Evolutionary conservation across 129 eudicot genomes (phyloP).

Genomic region (Dittrichia graveolens): DNA sequence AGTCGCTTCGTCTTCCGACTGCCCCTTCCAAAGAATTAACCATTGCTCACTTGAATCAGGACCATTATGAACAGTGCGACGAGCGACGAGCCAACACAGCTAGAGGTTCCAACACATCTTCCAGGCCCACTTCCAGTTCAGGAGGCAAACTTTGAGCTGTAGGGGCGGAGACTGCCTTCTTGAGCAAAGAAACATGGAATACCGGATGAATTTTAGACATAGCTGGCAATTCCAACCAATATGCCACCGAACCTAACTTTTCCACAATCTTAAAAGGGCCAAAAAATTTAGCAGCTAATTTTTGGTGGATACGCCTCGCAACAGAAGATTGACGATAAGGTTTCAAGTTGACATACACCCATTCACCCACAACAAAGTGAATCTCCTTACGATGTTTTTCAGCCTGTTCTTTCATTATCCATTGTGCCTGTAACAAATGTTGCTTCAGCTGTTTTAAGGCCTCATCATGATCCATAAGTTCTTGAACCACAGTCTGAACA

Average conservation of each 20-base stretch:
- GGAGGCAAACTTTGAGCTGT: neutral
- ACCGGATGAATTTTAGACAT: neutral
- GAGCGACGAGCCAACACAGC: neutral
- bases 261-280: neutral
- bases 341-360: slow-evolving; percentile 8
- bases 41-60: neutral
- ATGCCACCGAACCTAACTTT: neutral
- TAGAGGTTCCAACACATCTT: neutral
- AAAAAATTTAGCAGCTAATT: neutral
- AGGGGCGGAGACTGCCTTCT: neutral
- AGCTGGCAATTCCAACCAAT: neutral
- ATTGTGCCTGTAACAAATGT: neutral
- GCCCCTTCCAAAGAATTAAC: neutral
- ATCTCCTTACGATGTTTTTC: neutral
- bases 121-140: neutral
- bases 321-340: neutral
- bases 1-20: neutral
- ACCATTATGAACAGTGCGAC: no score
- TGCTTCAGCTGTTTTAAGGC: neutral
- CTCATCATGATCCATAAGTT: neutral
- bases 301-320: neutral
- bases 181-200: slow-evolving; percentile 10
- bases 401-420: neutral
- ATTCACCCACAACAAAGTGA: neutral
- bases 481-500: neutral